phyloP scores from a whole-genome alignment of 768 basidiomycete species.

The Suillus discolor region DNA sequence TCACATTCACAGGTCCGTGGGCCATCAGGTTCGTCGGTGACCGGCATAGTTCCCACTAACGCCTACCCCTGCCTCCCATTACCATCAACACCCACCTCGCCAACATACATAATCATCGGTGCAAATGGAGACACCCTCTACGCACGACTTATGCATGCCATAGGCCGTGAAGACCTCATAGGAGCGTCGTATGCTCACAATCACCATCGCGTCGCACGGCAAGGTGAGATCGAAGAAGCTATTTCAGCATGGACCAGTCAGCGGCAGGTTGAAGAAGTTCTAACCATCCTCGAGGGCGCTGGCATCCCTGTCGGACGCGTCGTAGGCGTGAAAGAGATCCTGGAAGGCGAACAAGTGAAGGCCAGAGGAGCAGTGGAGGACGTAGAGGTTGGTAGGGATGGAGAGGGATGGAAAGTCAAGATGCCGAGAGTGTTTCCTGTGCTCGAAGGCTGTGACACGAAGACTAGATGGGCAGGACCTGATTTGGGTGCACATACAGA shows the following conservation, averaged over 20 bases:
- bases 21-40: constrained; percentile 74
- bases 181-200: constrained; percentile 52
- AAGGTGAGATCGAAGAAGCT: constrained; percentile 58
- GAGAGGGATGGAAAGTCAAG: constrained; percentile 61
- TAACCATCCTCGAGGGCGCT: constrained; percentile 47
- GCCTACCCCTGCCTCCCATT: constrained; percentile 68
- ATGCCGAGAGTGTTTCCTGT: constrained; percentile 68
- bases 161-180: constrained; percentile 60
- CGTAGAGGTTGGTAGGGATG: constrained; percentile 49
- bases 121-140: constrained; percentile 75
- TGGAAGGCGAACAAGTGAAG: constrained; percentile 56
- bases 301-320: constrained; percentile 69
- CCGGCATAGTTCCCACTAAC: constrained; percentile 76
- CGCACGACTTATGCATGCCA: constrained; percentile 62
- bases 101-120: constrained; percentile 68
- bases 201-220: constrained; percentile 43
- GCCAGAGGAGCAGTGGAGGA: constrained; percentile 61
- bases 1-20: constrained; percentile 53
- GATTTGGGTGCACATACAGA: constrained; percentile 64
- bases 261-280: constrained; percentile 55
- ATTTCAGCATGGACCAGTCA: constrained; percentile 61
- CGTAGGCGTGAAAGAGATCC: constrained; percentile 61
- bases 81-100: constrained; percentile 37
- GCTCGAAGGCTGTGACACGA: constrained; percentile 57
- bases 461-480: constrained; percentile 70